Base-by-base conservation (phyloP, 129 eudicot species). In the Pseudognaphalium luteoalbum region DNA sequence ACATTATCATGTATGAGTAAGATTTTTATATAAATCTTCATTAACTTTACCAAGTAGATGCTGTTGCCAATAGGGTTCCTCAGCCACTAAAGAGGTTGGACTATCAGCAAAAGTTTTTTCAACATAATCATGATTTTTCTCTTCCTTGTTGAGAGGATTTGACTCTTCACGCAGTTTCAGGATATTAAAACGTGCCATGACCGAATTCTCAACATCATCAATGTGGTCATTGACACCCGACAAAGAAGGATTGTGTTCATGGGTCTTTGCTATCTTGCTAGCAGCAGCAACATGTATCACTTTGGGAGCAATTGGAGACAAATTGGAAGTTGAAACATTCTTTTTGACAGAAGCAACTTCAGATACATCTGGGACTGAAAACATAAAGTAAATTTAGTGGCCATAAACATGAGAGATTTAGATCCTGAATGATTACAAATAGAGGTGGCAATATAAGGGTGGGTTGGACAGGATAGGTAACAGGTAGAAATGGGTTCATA, bases 121-220 rank as follows among this genome's bases (percentile, higher is more conserved):
- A 57, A 34, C 75, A 29, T 20, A 1, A 60, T 15, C 76, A n/a
- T 44, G 17, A 70, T 54, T 50, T 74, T 66, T 51, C 68, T 68
- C 80, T 59, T 61, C 85, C 57, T 51, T 42, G 70, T 76, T 62
- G 68, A 35, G 62, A 51, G 77, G 60, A 66, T 78, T 76, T 8
- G 71, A 80, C 33, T 75, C 85, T 56, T 70, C 85, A 60, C 85
- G 85, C 6, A 77, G 68, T 78, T 86, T 88, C 47, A 89, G 58
- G 68, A 89, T 83, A 58, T 77, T 72, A 74, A 85, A 87, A 68
- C 96, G 85, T 35, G 86, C 86, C 93, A 90, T 79, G 17, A 90
- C 90, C 8, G 86, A 83, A 65, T 84, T 70, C 66, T 89, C 93
- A 50, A 67, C 69, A 69, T 81, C 87, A 74, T 82, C 82, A 22